Conservation (phyloP, 2,329 filamentous ascomycete species). For the Aspergillus sp. region DNA sequence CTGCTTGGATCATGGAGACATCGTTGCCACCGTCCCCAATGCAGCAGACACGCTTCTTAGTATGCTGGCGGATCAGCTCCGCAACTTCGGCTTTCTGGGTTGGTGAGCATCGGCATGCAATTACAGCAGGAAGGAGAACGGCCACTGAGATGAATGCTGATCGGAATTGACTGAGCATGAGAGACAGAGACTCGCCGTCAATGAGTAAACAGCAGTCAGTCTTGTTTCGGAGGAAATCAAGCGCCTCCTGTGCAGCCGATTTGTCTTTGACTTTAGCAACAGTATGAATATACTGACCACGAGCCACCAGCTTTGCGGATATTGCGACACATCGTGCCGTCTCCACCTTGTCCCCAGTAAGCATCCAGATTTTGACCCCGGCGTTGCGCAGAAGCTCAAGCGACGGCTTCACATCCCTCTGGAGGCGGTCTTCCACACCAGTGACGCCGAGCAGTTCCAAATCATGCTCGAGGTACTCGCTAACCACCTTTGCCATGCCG, state of each 20-base stretch:
- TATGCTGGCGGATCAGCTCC: conserved; percentile 82
- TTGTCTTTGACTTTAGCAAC: conserved; percentile 81
- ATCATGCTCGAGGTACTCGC: conserved; percentile 79
- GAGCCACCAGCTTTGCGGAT: conserved; percentile 86
- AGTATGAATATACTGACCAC: conserved; percentile 95
- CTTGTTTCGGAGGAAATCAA: conserved; percentile 86
- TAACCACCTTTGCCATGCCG: conserved; percentile 77
- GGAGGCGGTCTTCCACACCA: conserved; percentile 94
- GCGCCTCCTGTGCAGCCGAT: conserved; percentile 79
- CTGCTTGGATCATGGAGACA: conserved; percentile 98
- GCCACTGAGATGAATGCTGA: conserved; percentile 85
- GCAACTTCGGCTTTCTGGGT: conserved; percentile 97
- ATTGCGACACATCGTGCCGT: conserved; percentile 95
- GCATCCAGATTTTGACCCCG: conserved; percentile 99
- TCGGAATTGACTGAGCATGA: conserved; percentile 81
- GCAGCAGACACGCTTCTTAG: conserved; percentile 93
- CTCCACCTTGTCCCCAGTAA: conserved; percentile 98
- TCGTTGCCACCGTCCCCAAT: conserved; percentile 98
- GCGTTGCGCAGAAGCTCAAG: conserved; percentile 93
- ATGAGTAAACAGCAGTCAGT: conserved; percentile 85
- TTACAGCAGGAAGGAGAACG: conserved; percentile 83
- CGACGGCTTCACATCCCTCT: conserved; percentile 92
- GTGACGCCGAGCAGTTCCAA: conserved; percentile 95
- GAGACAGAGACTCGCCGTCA: conserved; percentile 83
- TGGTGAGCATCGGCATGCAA: conserved; percentile 94